These are phyloP conservation scores for Apiospora koreana DNA, from an alignment of 2,329 filamentous ascomycete species.

Conservation along the genomic window DNA sequence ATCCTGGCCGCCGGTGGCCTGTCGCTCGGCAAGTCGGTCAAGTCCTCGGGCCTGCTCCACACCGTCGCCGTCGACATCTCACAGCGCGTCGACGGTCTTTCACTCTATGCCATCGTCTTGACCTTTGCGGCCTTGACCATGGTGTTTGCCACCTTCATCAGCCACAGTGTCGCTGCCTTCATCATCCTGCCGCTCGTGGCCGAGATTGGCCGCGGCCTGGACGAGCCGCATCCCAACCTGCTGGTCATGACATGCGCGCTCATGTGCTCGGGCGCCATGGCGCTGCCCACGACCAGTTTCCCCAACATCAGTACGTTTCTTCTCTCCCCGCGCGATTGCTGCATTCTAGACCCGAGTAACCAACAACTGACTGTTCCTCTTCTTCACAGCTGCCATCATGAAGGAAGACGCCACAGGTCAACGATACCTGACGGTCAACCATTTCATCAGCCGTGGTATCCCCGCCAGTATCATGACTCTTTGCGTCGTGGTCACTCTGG, in stretches of 20 bases:
- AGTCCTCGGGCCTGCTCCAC: constrained; percentile 87
- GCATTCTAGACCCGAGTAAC: background rate
- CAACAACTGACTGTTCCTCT: constrained; percentile 44
- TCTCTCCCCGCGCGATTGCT: background rate
- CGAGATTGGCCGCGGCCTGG: constrained; percentile 82
- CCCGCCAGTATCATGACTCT: constrained; percentile 84
- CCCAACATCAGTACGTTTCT: constrained; percentile 94
- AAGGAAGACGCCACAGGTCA: constrained; percentile 96
- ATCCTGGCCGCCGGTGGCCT: constrained; percentile 94
- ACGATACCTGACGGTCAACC: constrained; percentile 86
- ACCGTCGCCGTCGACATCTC: constrained; percentile 83
- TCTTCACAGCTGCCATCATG: constrained; percentile 77
- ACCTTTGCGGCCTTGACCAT: constrained; percentile 84
- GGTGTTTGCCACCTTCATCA: constrained; percentile 96
- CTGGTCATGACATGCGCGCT: constrained; percentile 93
- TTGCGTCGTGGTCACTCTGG: constrained; percentile 80
- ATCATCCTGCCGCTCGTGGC: constrained; percentile 92
- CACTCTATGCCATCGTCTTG: constrained; percentile 81
- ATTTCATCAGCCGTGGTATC: constrained; percentile 93
- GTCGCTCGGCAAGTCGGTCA: constrained; percentile 90
- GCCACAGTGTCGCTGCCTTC: constrained; percentile 91
- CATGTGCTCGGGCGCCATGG: constrained; percentile 99
- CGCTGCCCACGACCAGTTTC: constrained; percentile 91
- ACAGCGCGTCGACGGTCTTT: constrained; percentile 70
- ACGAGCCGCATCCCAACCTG: constrained; percentile 87